These are phyloP conservation scores for Metschnikowia similis DNA, from an alignment of 805 yeast genomes.

Conservation along the genomic window DNA sequence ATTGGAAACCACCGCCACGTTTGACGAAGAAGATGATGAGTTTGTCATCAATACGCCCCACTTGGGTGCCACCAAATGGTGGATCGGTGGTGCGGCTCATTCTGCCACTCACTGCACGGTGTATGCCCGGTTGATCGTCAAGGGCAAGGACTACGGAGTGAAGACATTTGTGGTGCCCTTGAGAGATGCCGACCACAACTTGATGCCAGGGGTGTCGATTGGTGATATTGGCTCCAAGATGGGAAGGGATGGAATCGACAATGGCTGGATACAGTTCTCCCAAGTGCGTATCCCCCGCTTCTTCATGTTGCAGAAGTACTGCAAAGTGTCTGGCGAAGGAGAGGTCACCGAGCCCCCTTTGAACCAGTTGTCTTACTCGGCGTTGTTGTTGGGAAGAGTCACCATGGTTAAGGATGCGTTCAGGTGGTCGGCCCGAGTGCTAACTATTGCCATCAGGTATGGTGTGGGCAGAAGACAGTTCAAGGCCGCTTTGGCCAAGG, in stretches of 20 bases:
- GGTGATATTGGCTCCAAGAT: constrained; percentile 94
- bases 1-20: constrained; percentile 87
- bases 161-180: constrained; percentile 89
- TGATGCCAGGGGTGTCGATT: constrained; percentile 73
- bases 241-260: constrained; percentile 95
- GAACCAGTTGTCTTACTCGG: constrained; percentile 85
- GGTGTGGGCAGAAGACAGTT: constrained; percentile 90
- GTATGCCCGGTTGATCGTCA: constrained; percentile 77
- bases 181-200: constrained; percentile 67
- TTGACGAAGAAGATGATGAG: constrained; percentile 57
- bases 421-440: constrained; percentile 71
- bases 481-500: constrained; percentile 33
- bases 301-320: constrained; percentile 77
- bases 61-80: constrained; percentile 93
- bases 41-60: constrained; percentile 83
- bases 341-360: constrained; percentile 75
- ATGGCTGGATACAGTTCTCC: constrained; percentile 93
- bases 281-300: constrained; percentile 79
- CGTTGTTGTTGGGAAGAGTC: constrained; percentile 84
- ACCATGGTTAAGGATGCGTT: constrained; percentile 84
- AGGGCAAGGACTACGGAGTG: constrained; percentile 86
- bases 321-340: constrained; percentile 65
- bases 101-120: constrained; percentile 85
- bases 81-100: constrained; percentile 98
- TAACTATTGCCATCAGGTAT: constrained; percentile 82